phyloP scores from a whole-genome alignment of 2,329 filamentous ascomycete genomes.

The Colletotrichum siamense region DNA sequence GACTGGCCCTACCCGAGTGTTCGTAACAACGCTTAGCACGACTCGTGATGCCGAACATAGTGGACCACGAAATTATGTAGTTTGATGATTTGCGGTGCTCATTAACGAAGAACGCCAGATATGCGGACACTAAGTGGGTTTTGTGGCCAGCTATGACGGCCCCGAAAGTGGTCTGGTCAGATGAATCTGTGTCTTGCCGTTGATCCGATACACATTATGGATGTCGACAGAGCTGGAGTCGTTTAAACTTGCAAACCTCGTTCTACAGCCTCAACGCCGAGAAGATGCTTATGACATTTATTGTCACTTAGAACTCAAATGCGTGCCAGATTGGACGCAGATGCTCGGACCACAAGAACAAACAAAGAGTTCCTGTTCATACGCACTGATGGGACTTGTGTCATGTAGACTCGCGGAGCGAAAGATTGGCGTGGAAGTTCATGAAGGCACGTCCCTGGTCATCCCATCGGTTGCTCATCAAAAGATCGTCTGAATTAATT shows the following conservation, averaged over 20 bases:
- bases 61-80: not conserved
- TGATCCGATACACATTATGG: not conserved
- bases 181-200: not conserved
- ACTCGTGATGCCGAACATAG: not conserved
- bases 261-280: not conserved
- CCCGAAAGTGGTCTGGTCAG: not conserved
- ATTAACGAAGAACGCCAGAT: not conserved
- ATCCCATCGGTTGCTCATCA: accelerated
- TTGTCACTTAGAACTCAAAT: accelerated
- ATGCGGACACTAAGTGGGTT: not conserved
- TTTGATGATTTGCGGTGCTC: not conserved
- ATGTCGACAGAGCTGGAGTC: not conserved
- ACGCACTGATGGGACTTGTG: not conserved
- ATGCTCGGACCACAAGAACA: not conserved
- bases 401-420: not conserved
- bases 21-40: not conserved
- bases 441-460: not conserved
- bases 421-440: accelerated
- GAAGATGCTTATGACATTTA: not conserved
- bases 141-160: not conserved
- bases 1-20: not conserved
- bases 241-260: not conserved
- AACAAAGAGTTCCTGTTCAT: too few relatives aligned
- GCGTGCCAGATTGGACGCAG: not conserved
- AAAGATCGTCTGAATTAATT: not conserved